These are phyloP conservation scores for Euphorbia corollata DNA, from an alignment of 441 rosid genomes.

Conservation along the genomic window DNA sequence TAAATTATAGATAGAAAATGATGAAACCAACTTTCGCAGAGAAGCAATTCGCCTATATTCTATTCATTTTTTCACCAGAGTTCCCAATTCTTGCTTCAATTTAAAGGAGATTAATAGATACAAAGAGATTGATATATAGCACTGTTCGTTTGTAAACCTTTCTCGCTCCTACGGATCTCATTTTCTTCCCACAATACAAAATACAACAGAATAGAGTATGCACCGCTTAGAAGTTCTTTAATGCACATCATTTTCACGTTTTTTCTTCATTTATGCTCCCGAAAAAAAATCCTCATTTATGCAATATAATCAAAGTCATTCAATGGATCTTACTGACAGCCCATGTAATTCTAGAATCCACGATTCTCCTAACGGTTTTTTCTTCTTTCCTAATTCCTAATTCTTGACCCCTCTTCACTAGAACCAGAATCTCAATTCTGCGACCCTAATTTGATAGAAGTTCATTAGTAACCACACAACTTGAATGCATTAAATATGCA, in stretches of 20 bases:
- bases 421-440: constrained; percentile 82
- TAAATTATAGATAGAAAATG: constrained; percentile 6
- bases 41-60: constrained; percentile 3
- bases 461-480: constrained; percentile 3
- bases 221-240: not conserved
- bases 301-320: constrained; percentile 1
- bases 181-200: not conserved
- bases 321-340: constrained; percentile 19
- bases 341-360: not conserved
- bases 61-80: constrained; percentile 19
- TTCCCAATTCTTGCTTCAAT: constrained; percentile 26
- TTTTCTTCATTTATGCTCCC: constrained; percentile 18
- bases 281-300: constrained; percentile 16
- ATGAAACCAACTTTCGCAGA: constrained; percentile 5
- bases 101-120: constrained; percentile 13
- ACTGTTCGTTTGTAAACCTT: constrained; percentile 5
- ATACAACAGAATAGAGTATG: not conserved
- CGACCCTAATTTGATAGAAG: constrained; percentile 25
- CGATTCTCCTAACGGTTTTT: constrained; percentile 19
- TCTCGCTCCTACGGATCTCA: not conserved
- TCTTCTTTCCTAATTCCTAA: constrained; percentile 58
- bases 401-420: constrained; percentile 70
- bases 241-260: constrained; percentile 16
- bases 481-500: not conserved
- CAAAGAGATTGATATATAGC: constrained; percentile 11